Evolutionary conservation across 495 filamentous ascomycete genomes (phyloP).

Genomic region (Neurospora sublineolata): DNA sequence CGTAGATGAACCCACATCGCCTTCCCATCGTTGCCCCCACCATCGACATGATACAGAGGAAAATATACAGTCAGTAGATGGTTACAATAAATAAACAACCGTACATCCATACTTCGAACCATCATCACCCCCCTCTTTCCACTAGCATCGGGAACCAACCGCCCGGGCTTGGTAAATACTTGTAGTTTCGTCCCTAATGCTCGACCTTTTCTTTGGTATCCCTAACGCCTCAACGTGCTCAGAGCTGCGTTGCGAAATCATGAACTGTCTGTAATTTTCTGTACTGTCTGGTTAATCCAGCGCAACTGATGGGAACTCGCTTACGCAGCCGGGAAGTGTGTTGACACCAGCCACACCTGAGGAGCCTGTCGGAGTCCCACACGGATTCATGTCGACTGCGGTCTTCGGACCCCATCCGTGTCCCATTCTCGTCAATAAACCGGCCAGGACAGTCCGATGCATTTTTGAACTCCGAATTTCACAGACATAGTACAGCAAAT

Average conservation of each 20-base stretch:
- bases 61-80: no score
- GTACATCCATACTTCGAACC: background rate
- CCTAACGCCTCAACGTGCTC: background rate
- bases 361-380: background rate
- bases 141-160: background rate
- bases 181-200: background rate
- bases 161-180: background rate
- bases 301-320: background rate
- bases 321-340: background rate
- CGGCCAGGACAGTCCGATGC: background rate
- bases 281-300: background rate
- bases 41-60: no score
- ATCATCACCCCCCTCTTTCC: background rate
- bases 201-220: background rate
- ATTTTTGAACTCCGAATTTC: background rate
- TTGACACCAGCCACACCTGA: background rate
- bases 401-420: background rate
- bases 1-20: no score
- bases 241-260: background rate
- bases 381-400: no score
- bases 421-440: background rate
- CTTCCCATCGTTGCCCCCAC: no score
- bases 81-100: no score
- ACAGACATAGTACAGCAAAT: background rate
- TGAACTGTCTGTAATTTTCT: background rate